A percentile compares a stretch with the other conserved stretches of the same genome.
phyloP scores from a whole-genome alignment of 2,329 filamentous ascomycete genomes.

The Thermothelomyces thermophilus region DNA sequence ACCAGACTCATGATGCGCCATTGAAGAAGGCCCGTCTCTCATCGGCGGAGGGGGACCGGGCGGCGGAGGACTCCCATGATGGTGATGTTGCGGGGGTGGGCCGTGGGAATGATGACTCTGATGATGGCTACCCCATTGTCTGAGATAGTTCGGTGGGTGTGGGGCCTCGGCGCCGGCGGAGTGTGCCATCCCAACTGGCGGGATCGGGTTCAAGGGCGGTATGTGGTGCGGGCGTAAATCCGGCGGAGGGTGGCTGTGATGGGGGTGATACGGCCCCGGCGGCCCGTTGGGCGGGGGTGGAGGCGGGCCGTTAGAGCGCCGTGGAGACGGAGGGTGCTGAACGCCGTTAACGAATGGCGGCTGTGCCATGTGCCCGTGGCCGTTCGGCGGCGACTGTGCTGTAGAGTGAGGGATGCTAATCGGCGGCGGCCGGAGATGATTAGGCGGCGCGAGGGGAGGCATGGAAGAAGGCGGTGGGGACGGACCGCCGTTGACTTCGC shows the following conservation, averaged over 20 bases:
- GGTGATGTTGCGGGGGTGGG: conserved; percentile 18
- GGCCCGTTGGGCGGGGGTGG: conserved; percentile 34
- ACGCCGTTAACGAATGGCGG: conserved; percentile 38
- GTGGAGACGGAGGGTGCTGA: conserved; percentile 44
- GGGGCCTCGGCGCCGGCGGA: conserved; percentile 4
- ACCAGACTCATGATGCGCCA: conserved; percentile 13
- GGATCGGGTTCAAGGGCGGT: conserved; percentile 14
- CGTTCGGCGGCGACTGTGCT: conserved; percentile 37
- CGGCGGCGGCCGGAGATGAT: conserved; percentile 41
- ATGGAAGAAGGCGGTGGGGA: conserved; percentile 24
- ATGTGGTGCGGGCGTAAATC: conserved; percentile 16
- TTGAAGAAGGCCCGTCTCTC: conserved; percentile 18
- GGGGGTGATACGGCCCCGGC: conserved; percentile 34
- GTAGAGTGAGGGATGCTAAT: conserved; percentile 11
- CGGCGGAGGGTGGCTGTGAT: conserved; percentile 32
- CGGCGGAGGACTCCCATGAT: conserved; percentile 40
- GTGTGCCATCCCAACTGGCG: conserved; percentile 13
- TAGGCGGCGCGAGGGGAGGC: conserved; percentile 27
- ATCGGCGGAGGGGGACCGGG: conserved; percentile 33
- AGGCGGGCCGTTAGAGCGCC: conserved; percentile 38
- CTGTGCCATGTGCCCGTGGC: conserved; percentile 35
- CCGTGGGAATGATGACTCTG: conserved; percentile 7
- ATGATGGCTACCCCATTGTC: conserved; percentile 15
- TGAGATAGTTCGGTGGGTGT: conserved; percentile 12
- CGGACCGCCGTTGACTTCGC: conserved; percentile 44